These are phyloP conservation scores for Teunomyces stri DNA, from an alignment of 805 yeast genomes.

Conservation along the genomic window DNA sequence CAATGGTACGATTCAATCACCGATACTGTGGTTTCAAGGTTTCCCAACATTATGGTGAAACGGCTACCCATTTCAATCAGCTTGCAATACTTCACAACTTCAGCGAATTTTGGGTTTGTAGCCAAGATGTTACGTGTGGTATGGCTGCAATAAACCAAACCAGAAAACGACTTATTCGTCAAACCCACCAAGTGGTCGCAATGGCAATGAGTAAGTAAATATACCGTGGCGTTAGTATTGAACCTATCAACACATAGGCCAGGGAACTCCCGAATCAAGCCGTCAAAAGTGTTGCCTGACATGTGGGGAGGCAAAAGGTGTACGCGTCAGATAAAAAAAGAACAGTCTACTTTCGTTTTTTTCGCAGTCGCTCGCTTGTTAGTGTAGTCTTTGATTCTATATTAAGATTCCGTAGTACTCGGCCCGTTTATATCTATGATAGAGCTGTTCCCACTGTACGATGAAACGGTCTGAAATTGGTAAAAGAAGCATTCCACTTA, in stretches of 20 bases:
- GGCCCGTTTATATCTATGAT: slow-evolving; percentile 50
- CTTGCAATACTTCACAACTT: slow-evolving; percentile 16
- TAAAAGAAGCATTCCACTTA: slow-evolving; percentile 70
- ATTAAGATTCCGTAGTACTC: slow-evolving; percentile 81
- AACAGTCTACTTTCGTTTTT: background rate
- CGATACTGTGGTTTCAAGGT: slow-evolving; percentile 32
- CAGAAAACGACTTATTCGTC: slow-evolving; percentile 34
- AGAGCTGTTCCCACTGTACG: slow-evolving; percentile 84
- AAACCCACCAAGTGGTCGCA: slow-evolving; percentile 54
- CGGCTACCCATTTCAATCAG: slow-evolving; percentile 17
- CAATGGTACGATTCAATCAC: slow-evolving; percentile 55
- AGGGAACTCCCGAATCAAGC: slow-evolving; percentile 48
- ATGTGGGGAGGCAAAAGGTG: background rate
- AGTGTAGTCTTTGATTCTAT: slow-evolving; percentile 19
- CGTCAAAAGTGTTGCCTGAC: slow-evolving; percentile 34
- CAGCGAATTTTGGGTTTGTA: slow-evolving; percentile 14
- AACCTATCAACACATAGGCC: slow-evolving; percentile 40
- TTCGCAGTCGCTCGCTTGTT: background rate
- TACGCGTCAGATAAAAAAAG: background rate
- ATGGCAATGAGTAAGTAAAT: slow-evolving; percentile 52
- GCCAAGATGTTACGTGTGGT: slow-evolving; percentile 32
- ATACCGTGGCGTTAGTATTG: slow-evolving; percentile 21
- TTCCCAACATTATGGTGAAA: background rate
- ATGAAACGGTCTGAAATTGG: slow-evolving; percentile 74
- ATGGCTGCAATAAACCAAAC: slow-evolving; percentile 46